Conservation (phyloP, 2,329 filamentous ascomycete genomes). For the Hypoxylon sp. region DNA sequence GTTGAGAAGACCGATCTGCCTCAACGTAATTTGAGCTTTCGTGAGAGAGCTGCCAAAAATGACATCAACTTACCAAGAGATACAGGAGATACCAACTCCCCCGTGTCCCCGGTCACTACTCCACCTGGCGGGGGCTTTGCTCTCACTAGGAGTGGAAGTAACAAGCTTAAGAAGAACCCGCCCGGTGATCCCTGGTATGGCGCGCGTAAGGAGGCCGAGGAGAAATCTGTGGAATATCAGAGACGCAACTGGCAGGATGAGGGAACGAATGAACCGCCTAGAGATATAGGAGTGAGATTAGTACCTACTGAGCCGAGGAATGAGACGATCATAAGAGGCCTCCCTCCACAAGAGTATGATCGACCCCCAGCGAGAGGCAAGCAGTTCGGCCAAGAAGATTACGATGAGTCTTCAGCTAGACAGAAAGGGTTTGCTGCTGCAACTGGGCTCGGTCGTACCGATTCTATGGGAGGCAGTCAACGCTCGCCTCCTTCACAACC, state of each 20-base stretch:
- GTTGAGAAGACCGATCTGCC: conserved; percentile 57
- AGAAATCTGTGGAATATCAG: conserved; percentile 53
- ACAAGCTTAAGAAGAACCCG: conserved; percentile 71
- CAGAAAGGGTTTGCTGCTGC: conserved; percentile 46
- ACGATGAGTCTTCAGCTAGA: conserved; percentile 46
- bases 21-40: conserved; percentile 71
- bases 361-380: conserved; percentile 49
- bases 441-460: conserved; percentile 47
- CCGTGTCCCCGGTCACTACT: conserved; percentile 50
- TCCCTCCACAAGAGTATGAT: conserved; percentile 42
- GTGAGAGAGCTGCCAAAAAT: conserved; percentile 68
- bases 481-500: conserved; percentile 35
- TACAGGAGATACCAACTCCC: conserved; percentile 46
- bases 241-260: conserved; percentile 39
- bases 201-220: conserved; percentile 61
- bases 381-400: conserved; percentile 39
- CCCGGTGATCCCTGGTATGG: conserved; percentile 66
- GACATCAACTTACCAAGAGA: conserved; percentile 57
- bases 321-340: conserved; percentile 33
- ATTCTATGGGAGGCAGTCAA: conserved; percentile 43
- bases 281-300: conserved; percentile 15
- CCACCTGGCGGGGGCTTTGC: conserved; percentile 56
- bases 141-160: conserved; percentile 66
- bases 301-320: conserved; percentile 21
- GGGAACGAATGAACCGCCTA: conserved; percentile 27